Evolutionary conservation across 176 grass and related monocot genomes (phyloP), one percentile per base, ranked within the genome.

Genomic region (Carex scoparia): DNA sequence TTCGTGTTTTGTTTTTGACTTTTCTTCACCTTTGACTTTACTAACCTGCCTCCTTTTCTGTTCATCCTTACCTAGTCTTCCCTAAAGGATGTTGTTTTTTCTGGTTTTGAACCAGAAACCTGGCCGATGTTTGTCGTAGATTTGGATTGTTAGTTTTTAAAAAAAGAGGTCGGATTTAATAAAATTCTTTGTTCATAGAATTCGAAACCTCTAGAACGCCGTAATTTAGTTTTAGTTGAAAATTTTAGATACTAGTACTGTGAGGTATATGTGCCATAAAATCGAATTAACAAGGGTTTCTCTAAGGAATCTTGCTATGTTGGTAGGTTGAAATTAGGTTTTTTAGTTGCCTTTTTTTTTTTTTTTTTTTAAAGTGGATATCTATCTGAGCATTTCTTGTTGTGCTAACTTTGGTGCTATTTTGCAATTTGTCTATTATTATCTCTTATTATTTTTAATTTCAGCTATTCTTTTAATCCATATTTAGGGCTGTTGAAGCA

Each of bases 11-110:
- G 23, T 23, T 46, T 67, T 83, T 83, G 63, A 83, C 63, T 69
- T 83, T 83, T 83, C 62, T 83, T 33, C 10, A 18, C 23, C 81
- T 83, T 83, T 83, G 81, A 83, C 81, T 83, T 82, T 83, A 51
- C 40, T 63, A 61, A 81, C 27, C 18, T 80, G 46, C 31, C 57
- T 80, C 57, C 53, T 65, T 64, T 40, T 31, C 44, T 2, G 16
- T 65, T 80, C 18, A 15, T 67, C 44, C 23, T 28, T 40, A 69
- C 81, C 62, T 46, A 83, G 69, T 83, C 48, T 67, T 53, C 19
- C 46, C 61, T 69, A 28, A 33, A 67, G 4, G 63, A 53, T 67
- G 38, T 15, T 83, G 61, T 16, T 46, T 83, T 79, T 42, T 40
- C 15, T 18, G 15, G 4, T 70, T 70, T 69, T 35, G 8, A 3